phyloP scores from a whole-genome alignment of 2,329 filamentous ascomycete species.

The Aspergillus sp. region DNA sequence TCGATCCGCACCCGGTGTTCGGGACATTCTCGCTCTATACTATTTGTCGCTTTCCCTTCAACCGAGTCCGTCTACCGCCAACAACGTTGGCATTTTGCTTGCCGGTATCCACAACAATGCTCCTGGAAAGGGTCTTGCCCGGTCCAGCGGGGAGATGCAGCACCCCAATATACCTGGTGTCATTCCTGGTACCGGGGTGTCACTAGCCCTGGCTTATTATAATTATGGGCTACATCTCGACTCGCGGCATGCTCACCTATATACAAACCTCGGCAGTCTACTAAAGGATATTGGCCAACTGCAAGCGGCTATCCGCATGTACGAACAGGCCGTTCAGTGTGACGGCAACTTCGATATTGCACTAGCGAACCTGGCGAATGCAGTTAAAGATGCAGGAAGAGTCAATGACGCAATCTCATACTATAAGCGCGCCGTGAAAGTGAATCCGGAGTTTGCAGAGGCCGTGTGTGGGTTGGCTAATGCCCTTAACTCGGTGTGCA shows the following conservation, averaged over 20 bases:
- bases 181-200: slow-evolving; percentile 78
- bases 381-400: slow-evolving; percentile 92
- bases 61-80: slow-evolving; percentile 94
- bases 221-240: slow-evolving; percentile 90
- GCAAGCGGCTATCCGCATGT: slow-evolving; percentile 91
- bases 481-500: slow-evolving; percentile 92
- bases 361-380: slow-evolving; percentile 92
- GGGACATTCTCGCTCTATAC: slow-evolving; percentile 91
- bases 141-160: slow-evolving; percentile 37
- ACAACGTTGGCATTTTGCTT: slow-evolving; percentile 96
- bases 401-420: slow-evolving; percentile 90
- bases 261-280: slow-evolving; percentile 92
- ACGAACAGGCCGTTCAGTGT: slow-evolving; percentile 87
- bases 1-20: slow-evolving; percentile 71
- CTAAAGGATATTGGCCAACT: slow-evolving; percentile 96
- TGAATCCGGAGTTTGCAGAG: slow-evolving; percentile 96
- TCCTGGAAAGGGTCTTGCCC: slow-evolving; percentile 39
- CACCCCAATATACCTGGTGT: slow-evolving; percentile 70
- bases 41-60: slow-evolving; percentile 93
- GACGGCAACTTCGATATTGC: slow-evolving; percentile 97
- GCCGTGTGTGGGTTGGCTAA: slow-evolving; percentile 95
- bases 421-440: slow-evolving; percentile 82
- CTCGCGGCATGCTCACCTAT: slow-evolving; percentile 86
- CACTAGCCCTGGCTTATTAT: slow-evolving; percentile 88
- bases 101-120: slow-evolving; percentile 80